These are phyloP conservation scores for Orbilia javanica DNA, from an alignment of 2,329 filamentous ascomycete species.

Conservation along the genomic window DNA sequence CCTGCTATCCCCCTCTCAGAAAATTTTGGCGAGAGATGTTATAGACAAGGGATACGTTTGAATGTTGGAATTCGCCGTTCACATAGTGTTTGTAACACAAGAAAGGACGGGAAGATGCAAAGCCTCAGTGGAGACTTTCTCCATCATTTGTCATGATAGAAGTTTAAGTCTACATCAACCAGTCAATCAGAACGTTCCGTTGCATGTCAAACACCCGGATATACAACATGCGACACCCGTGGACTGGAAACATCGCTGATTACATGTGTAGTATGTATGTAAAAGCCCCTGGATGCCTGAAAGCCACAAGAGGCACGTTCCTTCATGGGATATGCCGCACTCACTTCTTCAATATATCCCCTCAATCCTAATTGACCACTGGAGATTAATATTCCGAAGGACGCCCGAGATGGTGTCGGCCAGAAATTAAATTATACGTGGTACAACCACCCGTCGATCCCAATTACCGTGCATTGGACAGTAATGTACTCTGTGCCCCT, in stretches of 20 bases:
- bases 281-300: constrained; percentile 47
- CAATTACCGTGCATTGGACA: constrained; percentile 26
- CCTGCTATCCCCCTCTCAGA: constrained; percentile 29
- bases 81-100: constrained; percentile 42
- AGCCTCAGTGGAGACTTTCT: constrained; percentile 40
- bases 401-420: constrained; percentile 46
- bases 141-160: constrained; percentile 55
- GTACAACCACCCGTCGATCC: constrained; percentile 28
- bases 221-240: constrained; percentile 21
- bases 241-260: not conserved
- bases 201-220: not conserved
- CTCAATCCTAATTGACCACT: constrained; percentile 9
- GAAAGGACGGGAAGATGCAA: constrained; percentile 46
- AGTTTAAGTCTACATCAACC: constrained; percentile 32
- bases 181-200: constrained; percentile 19
- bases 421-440: constrained; percentile 31
- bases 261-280: not conserved
- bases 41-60: constrained; percentile 6
- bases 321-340: constrained; percentile 24
- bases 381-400: constrained; percentile 46
- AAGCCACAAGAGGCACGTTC: constrained; percentile 39
- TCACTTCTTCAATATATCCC: constrained; percentile 6
- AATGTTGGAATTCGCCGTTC: constrained; percentile 52
- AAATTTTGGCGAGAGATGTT: constrained; percentile 23
- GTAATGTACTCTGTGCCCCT: constrained; percentile 15